Conservation (phyloP, 2,329 filamentous ascomycete genomes). For the Penicillium brasilianum region DNA sequence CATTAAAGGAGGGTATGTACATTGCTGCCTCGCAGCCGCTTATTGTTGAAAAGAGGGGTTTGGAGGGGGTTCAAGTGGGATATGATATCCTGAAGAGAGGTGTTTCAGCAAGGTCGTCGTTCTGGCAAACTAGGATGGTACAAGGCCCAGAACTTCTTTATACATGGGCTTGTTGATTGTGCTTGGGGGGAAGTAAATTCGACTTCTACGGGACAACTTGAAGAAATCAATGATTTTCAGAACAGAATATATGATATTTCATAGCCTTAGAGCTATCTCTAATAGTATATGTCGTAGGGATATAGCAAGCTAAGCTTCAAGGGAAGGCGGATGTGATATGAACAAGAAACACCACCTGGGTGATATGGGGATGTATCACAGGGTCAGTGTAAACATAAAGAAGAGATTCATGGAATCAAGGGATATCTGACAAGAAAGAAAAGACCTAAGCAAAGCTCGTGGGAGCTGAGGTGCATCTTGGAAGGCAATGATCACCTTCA, state of each 20-base stretch:
- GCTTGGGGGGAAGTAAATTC: not conserved
- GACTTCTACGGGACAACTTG: not conserved
- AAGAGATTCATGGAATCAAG: conserved; percentile 14
- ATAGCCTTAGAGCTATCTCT: conserved; percentile 8
- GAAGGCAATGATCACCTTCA: not conserved
- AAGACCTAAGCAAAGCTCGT: conserved; percentile 14
- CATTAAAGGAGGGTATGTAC: conserved; percentile 34
- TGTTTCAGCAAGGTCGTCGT: conserved; percentile 39
- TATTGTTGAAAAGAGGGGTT: not conserved
- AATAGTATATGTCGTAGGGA: not conserved
- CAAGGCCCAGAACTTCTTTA: too few relatives aligned
- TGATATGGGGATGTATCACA: not conserved
- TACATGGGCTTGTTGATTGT: not conserved
- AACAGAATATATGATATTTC: conserved; percentile 12
- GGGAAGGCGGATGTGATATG: conserved; percentile 15
- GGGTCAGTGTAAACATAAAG: not conserved
- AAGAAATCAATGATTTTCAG: not conserved
- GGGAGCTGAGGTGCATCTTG: conserved; percentile 16
- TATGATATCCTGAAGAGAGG: conserved; percentile 28
- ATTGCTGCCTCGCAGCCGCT: not conserved
- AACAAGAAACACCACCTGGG: conserved; percentile 16
- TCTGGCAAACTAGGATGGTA: conserved; percentile 10
- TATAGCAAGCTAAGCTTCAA: conserved; percentile 11
- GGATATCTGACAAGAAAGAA: conserved; percentile 28
- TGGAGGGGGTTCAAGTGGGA: conserved; percentile 22